Conservation (phyloP, 2,329 filamentous ascomycete species). For the Alternaria infectoria region DNA sequence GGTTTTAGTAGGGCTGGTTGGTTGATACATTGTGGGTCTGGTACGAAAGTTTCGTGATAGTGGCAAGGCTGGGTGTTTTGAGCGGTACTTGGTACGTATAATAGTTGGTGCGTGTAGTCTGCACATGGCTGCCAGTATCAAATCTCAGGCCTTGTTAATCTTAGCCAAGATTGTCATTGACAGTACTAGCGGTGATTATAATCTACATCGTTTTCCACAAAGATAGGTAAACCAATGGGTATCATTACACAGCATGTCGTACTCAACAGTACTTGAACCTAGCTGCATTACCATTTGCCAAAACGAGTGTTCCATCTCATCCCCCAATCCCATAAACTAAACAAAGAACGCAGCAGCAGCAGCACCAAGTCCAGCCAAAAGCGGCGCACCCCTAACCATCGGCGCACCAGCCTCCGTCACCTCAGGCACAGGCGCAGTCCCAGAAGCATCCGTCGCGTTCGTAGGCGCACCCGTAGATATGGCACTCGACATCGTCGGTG, state of each 20-base stretch:
- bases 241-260: neutral
- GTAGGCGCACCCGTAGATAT: neutral
- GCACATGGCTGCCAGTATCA: neutral
- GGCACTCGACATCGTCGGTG: neutral
- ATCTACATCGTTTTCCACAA: too few relatives aligned
- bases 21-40: neutral
- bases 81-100: neutral
- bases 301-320: neutral
- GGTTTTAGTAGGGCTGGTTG: conserved; percentile 66
- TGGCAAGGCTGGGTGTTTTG: neutral
- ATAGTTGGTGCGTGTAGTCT: neutral
- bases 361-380: neutral
- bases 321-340: neutral
- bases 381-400: neutral
- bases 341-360: neutral
- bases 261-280: neutral
- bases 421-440: neutral
- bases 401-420: neutral
- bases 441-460: neutral
- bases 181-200: too few relatives aligned
- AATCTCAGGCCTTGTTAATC: neutral
- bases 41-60: neutral
- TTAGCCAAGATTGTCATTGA: neutral
- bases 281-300: neutral
- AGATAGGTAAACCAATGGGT: neutral